A percentile compares a stretch with the other conserved stretches of the same genome.
Evolutionary conservation across 495 filamentous ascomycete species (phyloP).

Genomic region (Durotheca rogersii): DNA sequence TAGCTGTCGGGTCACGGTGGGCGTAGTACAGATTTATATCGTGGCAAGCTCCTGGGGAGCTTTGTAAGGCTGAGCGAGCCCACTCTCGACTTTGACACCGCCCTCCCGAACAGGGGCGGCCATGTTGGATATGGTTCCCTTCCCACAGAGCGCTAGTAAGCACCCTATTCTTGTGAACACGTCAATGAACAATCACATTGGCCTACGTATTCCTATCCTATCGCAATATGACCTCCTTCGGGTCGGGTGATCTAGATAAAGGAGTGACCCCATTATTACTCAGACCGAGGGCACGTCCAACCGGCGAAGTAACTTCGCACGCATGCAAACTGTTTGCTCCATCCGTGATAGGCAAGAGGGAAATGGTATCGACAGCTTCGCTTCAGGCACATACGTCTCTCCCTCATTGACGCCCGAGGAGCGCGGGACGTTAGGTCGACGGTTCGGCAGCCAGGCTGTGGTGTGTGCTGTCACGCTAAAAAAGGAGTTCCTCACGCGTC

Average conservation of each 20-base stretch:
- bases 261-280: conserved; percentile 1
- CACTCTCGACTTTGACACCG: background rate
- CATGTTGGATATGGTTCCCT: background rate
- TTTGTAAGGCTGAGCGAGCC: background rate
- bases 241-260: background rate
- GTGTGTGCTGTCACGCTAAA: conserved; percentile 15
- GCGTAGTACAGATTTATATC: conserved; percentile 13
- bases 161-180: background rate
- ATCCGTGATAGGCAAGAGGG: background rate
- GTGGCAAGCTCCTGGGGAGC: background rate
- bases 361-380: background rate
- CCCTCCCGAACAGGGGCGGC: background rate
- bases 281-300: conserved; percentile 6
- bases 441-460: conserved; percentile 2
- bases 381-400: background rate
- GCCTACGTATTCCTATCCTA: background rate
- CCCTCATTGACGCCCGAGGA: too few species aligned
- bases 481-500: conserved; percentile 6
- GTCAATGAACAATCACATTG: background rate
- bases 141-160: background rate
- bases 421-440: too few species aligned
- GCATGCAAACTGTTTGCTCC: conserved; percentile 18
- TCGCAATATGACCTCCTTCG: background rate
- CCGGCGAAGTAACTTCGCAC: conserved; percentile 14
- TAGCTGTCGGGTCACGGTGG: background rate